A percentile compares a stretch with the other conserved stretches of the same genome.
These are phyloP conservation scores for Saturnispora kantuleensis DNA, from an alignment of 805 yeast genomes.

Conservation along the genomic window DNA sequence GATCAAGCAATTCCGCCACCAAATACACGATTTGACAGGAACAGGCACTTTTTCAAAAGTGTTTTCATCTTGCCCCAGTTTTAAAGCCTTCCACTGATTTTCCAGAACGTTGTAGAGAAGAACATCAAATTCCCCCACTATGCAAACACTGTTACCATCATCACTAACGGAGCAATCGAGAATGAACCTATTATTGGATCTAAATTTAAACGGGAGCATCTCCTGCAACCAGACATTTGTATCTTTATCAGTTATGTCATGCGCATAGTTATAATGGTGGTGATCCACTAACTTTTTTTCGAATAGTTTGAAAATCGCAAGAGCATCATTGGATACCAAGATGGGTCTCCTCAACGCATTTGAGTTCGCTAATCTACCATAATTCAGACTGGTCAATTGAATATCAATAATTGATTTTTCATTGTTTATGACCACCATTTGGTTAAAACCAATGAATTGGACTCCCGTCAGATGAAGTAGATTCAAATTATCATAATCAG, in stretches of 20 bases:
- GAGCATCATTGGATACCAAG: constrained; percentile 29
- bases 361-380: constrained; percentile 17
- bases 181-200: constrained; percentile 35
- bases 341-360: constrained; percentile 31
- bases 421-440: constrained; percentile 24
- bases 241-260: constrained; percentile 26
- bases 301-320: constrained; percentile 37
- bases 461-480: constrained; percentile 15
- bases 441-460: constrained; percentile 23
- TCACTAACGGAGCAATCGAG: constrained; percentile 32
- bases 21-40: constrained; percentile 28
- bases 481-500: constrained; percentile 24
- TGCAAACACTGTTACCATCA: constrained; percentile 39
- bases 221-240: constrained; percentile 38
- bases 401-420: constrained; percentile 23
- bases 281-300: constrained; percentile 33
- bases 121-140: constrained; percentile 40
- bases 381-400: constrained; percentile 19
- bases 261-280: constrained; percentile 20
- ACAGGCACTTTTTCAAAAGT: constrained; percentile 19
- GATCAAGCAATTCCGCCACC: constrained; percentile 28
- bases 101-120: constrained; percentile 31
- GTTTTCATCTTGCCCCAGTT: constrained; percentile 21
- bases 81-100: constrained; percentile 39
- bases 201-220: constrained; percentile 35